Percentiles rank a stretch among this genome's conserved stretches.
Evolutionary conservation across 441 rosid species (phyloP).

Genomic region (Biscutella auriculata): DNA sequence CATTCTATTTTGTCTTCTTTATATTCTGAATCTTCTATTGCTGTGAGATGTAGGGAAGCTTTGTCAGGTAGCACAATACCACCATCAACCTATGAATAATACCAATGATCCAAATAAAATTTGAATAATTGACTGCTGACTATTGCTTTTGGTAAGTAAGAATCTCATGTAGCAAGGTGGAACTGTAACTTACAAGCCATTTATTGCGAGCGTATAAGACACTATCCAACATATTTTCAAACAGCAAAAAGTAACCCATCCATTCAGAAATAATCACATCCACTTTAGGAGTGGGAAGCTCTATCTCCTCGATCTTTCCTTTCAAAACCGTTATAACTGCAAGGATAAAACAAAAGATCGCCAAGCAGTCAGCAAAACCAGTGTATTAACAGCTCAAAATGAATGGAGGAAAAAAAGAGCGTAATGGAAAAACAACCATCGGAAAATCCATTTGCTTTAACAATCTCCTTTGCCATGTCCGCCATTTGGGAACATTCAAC

Average conservation of each 20-base stretch:
- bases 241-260: slow-evolving; percentile 97
- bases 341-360: not conserved
- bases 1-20: slow-evolving; percentile 96
- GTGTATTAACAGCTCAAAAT: not conserved
- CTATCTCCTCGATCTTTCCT: slow-evolving; percentile 95
- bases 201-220: slow-evolving; percentile 90
- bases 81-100: slow-evolving; percentile 44
- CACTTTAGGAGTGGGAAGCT: slow-evolving; percentile 76
- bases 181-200: slow-evolving; percentile 78
- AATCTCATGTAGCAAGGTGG: not conserved
- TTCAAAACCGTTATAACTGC: slow-evolving; percentile 88
- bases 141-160: not conserved
- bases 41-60: slow-evolving; percentile 83
- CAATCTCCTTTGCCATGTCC: slow-evolving; percentile 89
- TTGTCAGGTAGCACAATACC: slow-evolving; percentile 87
- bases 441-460: slow-evolving; percentile 71
- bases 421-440: slow-evolving; percentile 34
- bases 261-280: slow-evolving; percentile 96
- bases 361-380: not conserved
- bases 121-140: not conserved
- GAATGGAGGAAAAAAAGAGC: not conserved
- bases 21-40: slow-evolving; percentile 94
- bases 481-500: slow-evolving; percentile 97
- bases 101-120: not conserved
- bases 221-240: slow-evolving; percentile 87